Base-by-base conservation (phyloP, 768 basidiomycete species). In the Kwoniella shandongensis region DNA sequence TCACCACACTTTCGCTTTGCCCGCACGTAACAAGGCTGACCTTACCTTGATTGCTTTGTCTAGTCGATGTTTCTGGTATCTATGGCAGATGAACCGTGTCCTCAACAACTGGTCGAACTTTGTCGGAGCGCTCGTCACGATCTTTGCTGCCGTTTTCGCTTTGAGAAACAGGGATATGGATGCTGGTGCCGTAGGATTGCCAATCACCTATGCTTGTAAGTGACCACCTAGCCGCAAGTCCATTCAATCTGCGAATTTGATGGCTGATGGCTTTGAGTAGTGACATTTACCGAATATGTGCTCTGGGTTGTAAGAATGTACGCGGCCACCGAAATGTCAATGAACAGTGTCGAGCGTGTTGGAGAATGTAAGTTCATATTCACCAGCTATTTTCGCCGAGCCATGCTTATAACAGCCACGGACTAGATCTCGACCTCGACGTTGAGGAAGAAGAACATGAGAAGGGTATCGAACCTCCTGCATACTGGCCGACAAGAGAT, bases 301-400 rank as follows among this genome's bases (percentile, higher is more conserved):
- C 68, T 79, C n/a, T 79, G 79, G 79, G 66, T 78, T 25, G 78
- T 79, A 1, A 65, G 79, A 6, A 63, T 79, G 7, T 78, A 74
- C 44, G 72, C 76, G 2, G 65, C 71, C 1, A 56, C 56, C 38
- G 70, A 76, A 45, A 74, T 74, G 67, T 51, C 66, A 12, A 70
- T 76, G 61, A 79, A 79, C 66, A 70, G 67, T 27, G 67, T 97
- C 17, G 79, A 79, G 59, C 69, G 79, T 1, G 66, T 79, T 1
- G 61, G 68, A 23, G 79, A 79, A 49, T 79, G 72, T 74, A 47
- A 62, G 74, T 63, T n/a, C n/a, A n/a, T n/a, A n/a, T n/a, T n/a
- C n/a, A n/a, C n/a, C n/a, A n/a, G n/a, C n/a, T 38, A 10, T 38
- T n/a, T n/a, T n/a, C n/a, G n/a, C n/a, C n/a, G n/a, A n/a, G n/a